Percentiles rank a stretch among this genome's conserved stretches.
phyloP scores from a whole-genome alignment of 352 stramenopile species.

The Phytopythium delawarense region DNA sequence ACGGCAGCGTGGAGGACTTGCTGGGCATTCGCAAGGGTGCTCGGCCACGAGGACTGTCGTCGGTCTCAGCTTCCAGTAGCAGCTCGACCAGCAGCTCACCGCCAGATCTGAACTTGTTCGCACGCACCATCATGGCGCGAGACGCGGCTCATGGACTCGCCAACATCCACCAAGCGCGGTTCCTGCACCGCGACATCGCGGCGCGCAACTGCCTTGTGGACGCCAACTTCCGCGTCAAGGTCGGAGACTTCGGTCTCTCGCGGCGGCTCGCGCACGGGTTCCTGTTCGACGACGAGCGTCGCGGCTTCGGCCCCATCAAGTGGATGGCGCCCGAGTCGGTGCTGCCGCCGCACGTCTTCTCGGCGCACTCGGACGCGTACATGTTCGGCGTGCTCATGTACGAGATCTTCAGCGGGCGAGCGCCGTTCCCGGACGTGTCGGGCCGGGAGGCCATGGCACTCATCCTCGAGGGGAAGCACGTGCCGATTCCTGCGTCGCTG shows the following conservation, averaged over 20 bases:
- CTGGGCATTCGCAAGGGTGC: slow-evolving; percentile 12
- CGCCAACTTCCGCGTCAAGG: slow-evolving; percentile 59
- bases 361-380: slow-evolving; percentile 65
- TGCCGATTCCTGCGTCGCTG: slow-evolving; percentile 43
- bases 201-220: slow-evolving; percentile 69
- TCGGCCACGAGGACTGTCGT: not conserved
- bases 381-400: slow-evolving; percentile 76
- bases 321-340: slow-evolving; percentile 76
- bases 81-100: not conserved
- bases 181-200: slow-evolving; percentile 66
- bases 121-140: slow-evolving; percentile 58
- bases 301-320: slow-evolving; percentile 65
- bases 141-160: slow-evolving; percentile 61
- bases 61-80: not conserved
- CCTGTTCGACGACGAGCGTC: slow-evolving; percentile 50
- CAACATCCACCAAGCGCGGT: slow-evolving; percentile 60
- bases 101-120: slow-evolving; percentile 34
- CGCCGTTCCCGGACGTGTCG: slow-evolving; percentile 52
- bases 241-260: slow-evolving; percentile 68
- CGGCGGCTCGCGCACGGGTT: slow-evolving; percentile 30
- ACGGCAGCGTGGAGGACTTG: slow-evolving; percentile 59
- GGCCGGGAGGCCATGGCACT: slow-evolving; percentile 50
- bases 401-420: slow-evolving; percentile 62
- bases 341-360: slow-evolving; percentile 62
- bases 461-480: slow-evolving; percentile 61